Percentiles rank a stretch among this genome's conserved stretches.
phyloP scores from a whole-genome alignment of 768 basidiomycete genomes.

The Cyathus striatus region DNA sequence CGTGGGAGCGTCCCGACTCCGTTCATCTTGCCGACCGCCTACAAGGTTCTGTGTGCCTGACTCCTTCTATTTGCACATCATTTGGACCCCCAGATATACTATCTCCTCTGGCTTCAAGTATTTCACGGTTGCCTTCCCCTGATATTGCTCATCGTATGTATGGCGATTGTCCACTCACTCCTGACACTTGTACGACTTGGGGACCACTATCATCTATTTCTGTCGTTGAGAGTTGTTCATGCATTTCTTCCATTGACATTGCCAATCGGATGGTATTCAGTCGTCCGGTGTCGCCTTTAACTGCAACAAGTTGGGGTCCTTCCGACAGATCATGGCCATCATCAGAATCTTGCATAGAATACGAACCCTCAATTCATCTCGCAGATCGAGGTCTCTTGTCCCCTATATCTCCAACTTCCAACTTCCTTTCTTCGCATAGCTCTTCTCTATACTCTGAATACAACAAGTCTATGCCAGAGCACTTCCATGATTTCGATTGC shows the following conservation, averaged over 20 bases:
- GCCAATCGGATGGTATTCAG: slow-evolving; percentile 37
- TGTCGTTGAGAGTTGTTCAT: slow-evolving; percentile 18
- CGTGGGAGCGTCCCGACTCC: slow-evolving; percentile 39
- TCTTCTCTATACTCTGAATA: slow-evolving; percentile 36
- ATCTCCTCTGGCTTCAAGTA: slow-evolving; percentile 34
- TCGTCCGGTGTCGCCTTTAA: slow-evolving; percentile 36
- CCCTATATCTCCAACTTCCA: slow-evolving; percentile 36
- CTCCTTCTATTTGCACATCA: slow-evolving; percentile 49
- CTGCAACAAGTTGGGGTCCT: slow-evolving; percentile 32
- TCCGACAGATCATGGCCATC: slow-evolving; percentile 15
- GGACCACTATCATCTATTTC: slow-evolving; percentile 33
- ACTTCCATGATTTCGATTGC: slow-evolving; percentile 25
- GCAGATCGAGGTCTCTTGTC: slow-evolving; percentile 28
- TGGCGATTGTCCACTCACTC: slow-evolving; percentile 49
- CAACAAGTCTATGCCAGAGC: slow-evolving; percentile 28
- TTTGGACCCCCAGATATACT: slow-evolving; percentile 52
- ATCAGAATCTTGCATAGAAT: slow-evolving; percentile 12
- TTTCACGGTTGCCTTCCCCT: slow-evolving; percentile 43
- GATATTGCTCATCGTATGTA: slow-evolving; percentile 54
- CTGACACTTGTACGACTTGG: slow-evolving; percentile 43
- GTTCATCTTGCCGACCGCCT: slow-evolving; percentile 51
- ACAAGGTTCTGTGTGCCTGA: slow-evolving; percentile 53
- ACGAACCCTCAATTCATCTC: slow-evolving; percentile 32
- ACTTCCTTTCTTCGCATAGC: slow-evolving; percentile 49
- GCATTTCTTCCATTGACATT: slow-evolving; percentile 43